phyloP scores from a whole-genome alignment of 805 yeast species.

The Metschnikowia rubicola region DNA sequence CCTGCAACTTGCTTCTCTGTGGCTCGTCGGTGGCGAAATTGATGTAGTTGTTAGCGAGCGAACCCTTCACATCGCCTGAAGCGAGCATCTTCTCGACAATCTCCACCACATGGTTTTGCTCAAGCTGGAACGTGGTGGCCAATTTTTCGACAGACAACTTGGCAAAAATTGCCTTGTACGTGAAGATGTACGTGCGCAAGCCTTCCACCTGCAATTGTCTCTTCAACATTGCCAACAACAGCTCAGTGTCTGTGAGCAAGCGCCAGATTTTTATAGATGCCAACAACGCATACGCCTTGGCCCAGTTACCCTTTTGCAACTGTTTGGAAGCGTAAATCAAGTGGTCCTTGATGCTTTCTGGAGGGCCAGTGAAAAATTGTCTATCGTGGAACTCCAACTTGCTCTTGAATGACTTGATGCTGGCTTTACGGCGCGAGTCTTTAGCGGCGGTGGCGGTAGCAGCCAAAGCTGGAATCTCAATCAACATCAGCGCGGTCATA shows the following conservation, averaged over 20 bases:
- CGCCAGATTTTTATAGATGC: slow-evolving; percentile 82
- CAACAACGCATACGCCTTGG: slow-evolving; percentile 66
- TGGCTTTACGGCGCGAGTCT: slow-evolving; percentile 52
- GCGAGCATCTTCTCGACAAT: slow-evolving; percentile 74
- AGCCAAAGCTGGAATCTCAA: slow-evolving; percentile 84
- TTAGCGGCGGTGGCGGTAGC: slow-evolving; percentile 58
- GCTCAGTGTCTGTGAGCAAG: slow-evolving; percentile 65
- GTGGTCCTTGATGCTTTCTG: slow-evolving; percentile 92
- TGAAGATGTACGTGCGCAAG: slow-evolving; percentile 86
- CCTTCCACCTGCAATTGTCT: slow-evolving; percentile 85
- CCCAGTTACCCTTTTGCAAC: slow-evolving; percentile 89
- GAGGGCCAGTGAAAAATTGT: slow-evolving; percentile 95
- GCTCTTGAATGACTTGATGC: slow-evolving; percentile 84
- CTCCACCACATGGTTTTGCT: slow-evolving; percentile 52
- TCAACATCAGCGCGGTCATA: slow-evolving; percentile 82
- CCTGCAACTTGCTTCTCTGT: slow-evolving; percentile 82
- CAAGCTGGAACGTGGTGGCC: slow-evolving; percentile 62
- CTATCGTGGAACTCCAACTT: slow-evolving; percentile 89
- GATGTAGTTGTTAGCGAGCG: slow-evolving; percentile 64
- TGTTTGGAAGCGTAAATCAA: slow-evolving; percentile 89
- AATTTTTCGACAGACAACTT: slow-evolving; percentile 69
- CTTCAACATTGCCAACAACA: slow-evolving; percentile 66
- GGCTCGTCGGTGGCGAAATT: slow-evolving; percentile 67
- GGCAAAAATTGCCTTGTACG: slow-evolving; percentile 71
- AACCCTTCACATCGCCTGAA: slow-evolving; percentile 72